Evolutionary conservation across 1,284 basidiomycete genomes (phyloP), one percentile per base, ranked within the genome.

Genomic region (Malassezia obtusa): DNA sequence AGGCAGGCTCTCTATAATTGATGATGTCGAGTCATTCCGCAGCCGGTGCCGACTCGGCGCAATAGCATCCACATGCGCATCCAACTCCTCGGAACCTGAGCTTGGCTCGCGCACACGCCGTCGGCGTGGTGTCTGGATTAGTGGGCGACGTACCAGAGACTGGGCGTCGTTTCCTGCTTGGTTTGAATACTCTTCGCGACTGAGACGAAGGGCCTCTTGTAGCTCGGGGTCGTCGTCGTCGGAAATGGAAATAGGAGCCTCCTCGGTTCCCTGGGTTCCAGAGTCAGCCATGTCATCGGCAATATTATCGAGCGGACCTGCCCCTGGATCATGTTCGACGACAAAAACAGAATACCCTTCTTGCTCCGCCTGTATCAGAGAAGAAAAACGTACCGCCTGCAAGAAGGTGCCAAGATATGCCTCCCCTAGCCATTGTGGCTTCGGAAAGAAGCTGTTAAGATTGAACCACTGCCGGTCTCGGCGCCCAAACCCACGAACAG

Each of bases 321-420:
- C 48, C 9, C 22, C 41, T 14, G 38, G 17, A 1, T 45, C 26
- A 2, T 26, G 52, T 28, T 55, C 47, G 9, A 68, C 60, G 17
- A 63, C 66, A 61, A 71, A 73, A 25, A 73, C 60, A 17, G 70
- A 61, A 44, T 73, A 73, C 0, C 66, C 63, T 35, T 72, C 70
- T 1, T 47, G 51, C 45, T 69, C 65, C 7, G 63, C 43, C 50
- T 61, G 48, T 17, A 8, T 45, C 7, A 31, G 25, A 31, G 25
- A 11, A 17, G 25, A 14, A 17, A 3, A 4, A 52, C 50, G 26
- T 24, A 58, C 57, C 25, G 63, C 58, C n/a, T 69, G 59, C 15
- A 73, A 53, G 9, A 73, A 59, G 8, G 68, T 66, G 33, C 62
- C 62, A 8, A 73, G 61, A 35, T 71, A 73, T 19, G 57, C 58